Percentiles rank a stretch among this genome's conserved stretches.
These are phyloP conservation scores for Vigna hirtella DNA, from an alignment of 306 rosid species.

Conservation along the genomic window DNA sequence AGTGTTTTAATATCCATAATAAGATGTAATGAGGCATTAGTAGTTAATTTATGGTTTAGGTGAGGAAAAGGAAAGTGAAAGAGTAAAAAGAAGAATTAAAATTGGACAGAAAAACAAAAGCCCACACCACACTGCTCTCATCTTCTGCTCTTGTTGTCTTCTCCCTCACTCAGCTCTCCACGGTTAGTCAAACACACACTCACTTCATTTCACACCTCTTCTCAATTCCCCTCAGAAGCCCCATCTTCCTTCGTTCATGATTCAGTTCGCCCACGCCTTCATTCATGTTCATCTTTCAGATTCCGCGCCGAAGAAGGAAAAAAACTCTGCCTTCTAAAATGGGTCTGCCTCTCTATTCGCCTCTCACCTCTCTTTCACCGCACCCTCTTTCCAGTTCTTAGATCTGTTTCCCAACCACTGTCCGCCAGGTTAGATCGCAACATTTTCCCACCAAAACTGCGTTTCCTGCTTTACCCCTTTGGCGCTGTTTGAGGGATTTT, in stretches of 20 bases:
- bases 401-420: constrained; percentile 42
- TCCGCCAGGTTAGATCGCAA: constrained; percentile 53
- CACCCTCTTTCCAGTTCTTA: background rate
- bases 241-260: background rate
- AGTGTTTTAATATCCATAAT: too few species aligned
- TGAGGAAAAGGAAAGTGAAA: background rate
- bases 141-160: background rate
- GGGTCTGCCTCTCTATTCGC: background rate
- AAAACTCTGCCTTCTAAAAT: constrained; percentile 3
- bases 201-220: constrained; percentile 35
- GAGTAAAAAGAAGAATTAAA: background rate
- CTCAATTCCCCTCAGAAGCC: constrained; percentile 5
- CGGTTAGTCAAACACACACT: constrained; percentile 45
- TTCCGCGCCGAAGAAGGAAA: constrained; percentile 21
- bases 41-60: background rate
- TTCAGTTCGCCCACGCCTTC: constrained; percentile 7
- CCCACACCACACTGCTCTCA: constrained; percentile 19
- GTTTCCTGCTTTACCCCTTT: background rate
- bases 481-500: constrained; percentile 31
- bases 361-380: constrained; percentile 33
- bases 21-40: too few species aligned
- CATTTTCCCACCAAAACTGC: background rate
- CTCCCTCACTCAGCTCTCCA: constrained; percentile 10
- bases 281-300: constrained; percentile 17
- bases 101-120: background rate